A percentile compares a stretch with the other conserved stretches of the same genome.
Conservation (phyloP, 2,329 filamentous ascomycete species). For the Trichocomaceae sp. region DNA sequence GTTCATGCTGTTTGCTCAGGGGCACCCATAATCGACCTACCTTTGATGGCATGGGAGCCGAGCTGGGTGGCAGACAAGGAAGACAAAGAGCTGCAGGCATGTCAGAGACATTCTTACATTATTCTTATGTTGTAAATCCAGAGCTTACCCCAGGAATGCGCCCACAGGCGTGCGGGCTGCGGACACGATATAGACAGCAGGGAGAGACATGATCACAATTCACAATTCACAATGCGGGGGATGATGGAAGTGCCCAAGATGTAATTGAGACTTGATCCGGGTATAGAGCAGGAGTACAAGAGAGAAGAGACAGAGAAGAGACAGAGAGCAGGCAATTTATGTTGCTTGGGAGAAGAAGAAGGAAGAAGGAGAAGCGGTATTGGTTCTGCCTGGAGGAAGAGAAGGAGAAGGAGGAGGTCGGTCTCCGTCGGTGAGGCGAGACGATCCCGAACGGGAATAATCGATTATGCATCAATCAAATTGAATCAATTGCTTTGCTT, state of each 20-base stretch:
- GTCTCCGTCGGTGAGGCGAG: too few relatives aligned
- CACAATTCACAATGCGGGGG: constrained; percentile 2
- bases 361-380: not conserved
- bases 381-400: not conserved
- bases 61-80: constrained; percentile 80
- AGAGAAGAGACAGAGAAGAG: not conserved
- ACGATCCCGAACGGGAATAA: not conserved
- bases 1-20: not conserved
- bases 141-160: constrained; percentile 79
- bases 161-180: constrained; percentile 84
- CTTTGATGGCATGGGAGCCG: constrained; percentile 86
- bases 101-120: constrained; percentile 7
- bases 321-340: too few relatives aligned
- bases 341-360: not conserved
- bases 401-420: not conserved
- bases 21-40: constrained; percentile 41
- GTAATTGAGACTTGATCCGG: too few relatives aligned
- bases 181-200: constrained; percentile 93
- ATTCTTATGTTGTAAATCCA: constrained; percentile 8
- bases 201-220: constrained; percentile 67
- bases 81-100: constrained; percentile 64
- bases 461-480: too few relatives aligned
- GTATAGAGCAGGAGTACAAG: not conserved
- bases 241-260: not conserved
- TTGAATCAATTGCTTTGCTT: too few relatives aligned